A percentile compares a stretch with the other conserved stretches of the same genome.
phyloP scores from a whole-genome alignment of 1,284 basidiomycete species.

The Dichomitus squalens region DNA sequence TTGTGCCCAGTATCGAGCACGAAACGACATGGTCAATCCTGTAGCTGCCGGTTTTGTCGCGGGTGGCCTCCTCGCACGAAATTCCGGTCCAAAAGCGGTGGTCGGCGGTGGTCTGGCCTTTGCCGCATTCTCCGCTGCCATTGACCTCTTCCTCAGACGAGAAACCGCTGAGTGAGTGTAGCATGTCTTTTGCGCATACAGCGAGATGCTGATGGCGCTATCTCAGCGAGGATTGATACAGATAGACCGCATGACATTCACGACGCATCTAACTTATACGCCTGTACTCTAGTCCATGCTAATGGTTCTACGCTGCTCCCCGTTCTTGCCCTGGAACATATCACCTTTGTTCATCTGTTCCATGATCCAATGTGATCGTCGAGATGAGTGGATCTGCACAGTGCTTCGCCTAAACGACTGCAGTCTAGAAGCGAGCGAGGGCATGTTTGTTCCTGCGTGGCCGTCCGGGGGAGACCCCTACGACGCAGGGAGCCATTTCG shows the following conservation, averaged over 20 bases:
- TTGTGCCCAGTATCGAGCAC: slow-evolving; percentile 84
- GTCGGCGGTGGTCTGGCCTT: slow-evolving; percentile 86
- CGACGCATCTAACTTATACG: slow-evolving; percentile 12
- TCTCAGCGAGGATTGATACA: slow-evolving; percentile 19
- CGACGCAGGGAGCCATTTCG: no score
- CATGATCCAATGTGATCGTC: no score
- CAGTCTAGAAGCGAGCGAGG: no score
- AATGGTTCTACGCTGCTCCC: slow-evolving; percentile 5
- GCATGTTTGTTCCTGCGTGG: no score
- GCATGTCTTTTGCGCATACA: not conserved
- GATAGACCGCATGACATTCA: slow-evolving; percentile 7
- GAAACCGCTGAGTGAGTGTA: slow-evolving; percentile 80
- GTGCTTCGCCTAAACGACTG: no score
- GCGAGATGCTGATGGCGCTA: not conserved
- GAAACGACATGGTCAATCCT: slow-evolving; percentile 90
- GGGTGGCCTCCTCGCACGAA: slow-evolving; percentile 83
- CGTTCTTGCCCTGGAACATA: no score
- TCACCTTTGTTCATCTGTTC: no score
- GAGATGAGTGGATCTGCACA: no score
- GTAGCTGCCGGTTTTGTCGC: slow-evolving; percentile 73
- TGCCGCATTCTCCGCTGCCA: slow-evolving; percentile 87
- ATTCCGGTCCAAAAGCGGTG: slow-evolving; percentile 82
- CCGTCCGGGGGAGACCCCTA: no score
- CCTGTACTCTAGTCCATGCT: slow-evolving; percentile 10
- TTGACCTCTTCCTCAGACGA: slow-evolving; percentile 85